Conservation (phyloP, 805 yeast genomes). For the Candida ficus region DNA sequence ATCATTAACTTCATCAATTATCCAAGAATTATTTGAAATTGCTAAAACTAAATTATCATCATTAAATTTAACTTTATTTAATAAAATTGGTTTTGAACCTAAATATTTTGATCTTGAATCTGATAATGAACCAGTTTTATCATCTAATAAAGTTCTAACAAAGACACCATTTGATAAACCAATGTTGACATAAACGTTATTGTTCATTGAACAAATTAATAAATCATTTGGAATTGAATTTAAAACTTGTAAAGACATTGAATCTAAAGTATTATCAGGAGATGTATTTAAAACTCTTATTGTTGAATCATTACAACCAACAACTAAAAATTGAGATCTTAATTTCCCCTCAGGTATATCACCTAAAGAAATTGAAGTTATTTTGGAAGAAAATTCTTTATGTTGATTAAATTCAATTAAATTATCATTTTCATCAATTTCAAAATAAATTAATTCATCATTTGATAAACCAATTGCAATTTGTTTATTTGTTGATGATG, state of each 20-base stretch:
- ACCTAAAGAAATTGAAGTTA: conserved; percentile 43
- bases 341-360: conserved; percentile 42
- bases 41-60: conserved; percentile 25
- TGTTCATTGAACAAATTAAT: conserved; percentile 23
- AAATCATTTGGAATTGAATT: conserved; percentile 42
- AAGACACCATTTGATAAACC: conserved; percentile 86
- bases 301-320: conserved; percentile 68
- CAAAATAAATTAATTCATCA: conserved; percentile 77
- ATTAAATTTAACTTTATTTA: conserved; percentile 25
- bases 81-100: conserved; percentile 60
- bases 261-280: conserved; percentile 53
- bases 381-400: conserved; percentile 45
- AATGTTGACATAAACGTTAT: conserved; percentile 48
- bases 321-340: conserved; percentile 54
- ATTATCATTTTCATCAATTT: conserved; percentile 54
- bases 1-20: conserved; percentile 22
- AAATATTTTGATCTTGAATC: conserved; percentile 66
- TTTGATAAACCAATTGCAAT: conserved; percentile 67
- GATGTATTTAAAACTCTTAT: conserved; percentile 63
- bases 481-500: conserved; percentile 63
- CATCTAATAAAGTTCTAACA: conserved; percentile 55
- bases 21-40: conserved; percentile 31
- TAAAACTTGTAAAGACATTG: conserved; percentile 60
- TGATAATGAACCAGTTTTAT: conserved; percentile 51
- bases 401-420: conserved; percentile 67